Evolutionary conservation across 1,284 basidiomycete species (phyloP).

Genomic region (Ganoderma boninense): DNA sequence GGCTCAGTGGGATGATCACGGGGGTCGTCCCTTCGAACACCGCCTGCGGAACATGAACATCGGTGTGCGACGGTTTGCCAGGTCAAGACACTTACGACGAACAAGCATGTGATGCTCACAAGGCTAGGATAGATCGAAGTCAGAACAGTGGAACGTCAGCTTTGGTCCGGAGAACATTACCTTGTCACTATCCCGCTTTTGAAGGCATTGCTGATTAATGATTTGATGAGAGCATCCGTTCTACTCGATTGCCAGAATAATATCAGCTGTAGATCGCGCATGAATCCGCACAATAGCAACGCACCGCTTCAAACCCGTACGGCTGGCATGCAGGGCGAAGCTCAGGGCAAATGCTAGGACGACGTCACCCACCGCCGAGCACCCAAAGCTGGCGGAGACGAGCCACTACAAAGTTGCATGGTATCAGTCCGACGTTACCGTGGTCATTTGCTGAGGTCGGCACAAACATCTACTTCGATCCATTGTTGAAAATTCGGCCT

Average conservation of each 20-base stretch:
- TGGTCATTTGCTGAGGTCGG: background rate
- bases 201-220: slow-evolving; percentile 4
- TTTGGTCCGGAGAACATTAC: background rate
- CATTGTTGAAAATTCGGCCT: background rate
- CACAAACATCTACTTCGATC: background rate
- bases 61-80: too few relatives aligned
- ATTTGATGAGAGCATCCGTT: background rate
- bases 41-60: background rate
- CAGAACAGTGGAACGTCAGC: background rate
- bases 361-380: background rate
- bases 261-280: background rate
- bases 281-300: background rate
- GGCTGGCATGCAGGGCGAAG: background rate
- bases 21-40: background rate
- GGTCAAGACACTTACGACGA: background rate
- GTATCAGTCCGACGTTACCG: background rate
- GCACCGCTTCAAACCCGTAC: background rate
- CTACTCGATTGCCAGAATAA: background rate
- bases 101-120: background rate
- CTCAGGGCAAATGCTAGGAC: background rate
- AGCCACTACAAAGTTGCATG: background rate
- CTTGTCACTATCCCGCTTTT: background rate
- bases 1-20: slow-evolving; percentile 3
- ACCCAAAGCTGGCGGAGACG: background rate
- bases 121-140: background rate